Percentiles rank a stretch among this genome's conserved stretches.
phyloP scores from a whole-genome alignment of 805 yeast genomes.

The Candida alai region DNA sequence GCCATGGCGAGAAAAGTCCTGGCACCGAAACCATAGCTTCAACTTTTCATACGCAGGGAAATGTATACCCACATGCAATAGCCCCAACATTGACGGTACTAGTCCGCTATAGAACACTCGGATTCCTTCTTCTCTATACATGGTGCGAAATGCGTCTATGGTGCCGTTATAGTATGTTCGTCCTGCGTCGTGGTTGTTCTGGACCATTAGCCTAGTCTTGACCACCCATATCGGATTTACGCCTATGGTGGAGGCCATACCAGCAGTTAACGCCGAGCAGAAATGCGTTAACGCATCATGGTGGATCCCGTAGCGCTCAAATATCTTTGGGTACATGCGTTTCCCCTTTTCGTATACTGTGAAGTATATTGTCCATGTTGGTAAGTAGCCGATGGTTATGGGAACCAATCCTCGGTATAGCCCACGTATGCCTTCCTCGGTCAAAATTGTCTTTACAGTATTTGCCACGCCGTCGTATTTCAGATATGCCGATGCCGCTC shows the following conservation, averaged over 20 bases:
- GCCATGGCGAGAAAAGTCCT: constrained; percentile 8
- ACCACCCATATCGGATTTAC: constrained; percentile 99
- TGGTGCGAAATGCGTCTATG: constrained; percentile 74
- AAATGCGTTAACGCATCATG: constrained; percentile 37
- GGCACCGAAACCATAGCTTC: constrained; percentile 47
- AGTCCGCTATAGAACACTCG: constrained; percentile 83
- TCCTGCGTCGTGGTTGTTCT: constrained; percentile 45
- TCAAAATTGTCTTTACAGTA: constrained; percentile 60
- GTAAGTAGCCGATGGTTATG: constrained; percentile 89
- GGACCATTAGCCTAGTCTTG: constrained; percentile 90
- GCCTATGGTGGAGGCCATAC: constrained; percentile 74
- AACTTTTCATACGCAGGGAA: constrained; percentile 89
- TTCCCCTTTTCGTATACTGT: constrained; percentile 83
- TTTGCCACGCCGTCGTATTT: constrained; percentile 59
- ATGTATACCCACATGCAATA: constrained; percentile 92
- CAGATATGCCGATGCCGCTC: constrained; percentile 32
- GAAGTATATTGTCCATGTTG: constrained; percentile 97
- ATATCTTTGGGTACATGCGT: constrained; percentile 42
- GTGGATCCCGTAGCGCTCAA: constrained; percentile 24
- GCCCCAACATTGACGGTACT: constrained; percentile 85
- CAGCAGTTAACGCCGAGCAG: constrained; percentile 78
- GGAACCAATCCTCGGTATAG: constrained; percentile 89
- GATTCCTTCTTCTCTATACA: constrained; percentile 77
- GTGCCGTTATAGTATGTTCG: constrained; percentile 65
- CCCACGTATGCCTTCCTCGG: constrained; percentile 80